Conservation (phyloP, 495 filamentous ascomycete genomes). For the Astrothelium macrocarpum region DNA sequence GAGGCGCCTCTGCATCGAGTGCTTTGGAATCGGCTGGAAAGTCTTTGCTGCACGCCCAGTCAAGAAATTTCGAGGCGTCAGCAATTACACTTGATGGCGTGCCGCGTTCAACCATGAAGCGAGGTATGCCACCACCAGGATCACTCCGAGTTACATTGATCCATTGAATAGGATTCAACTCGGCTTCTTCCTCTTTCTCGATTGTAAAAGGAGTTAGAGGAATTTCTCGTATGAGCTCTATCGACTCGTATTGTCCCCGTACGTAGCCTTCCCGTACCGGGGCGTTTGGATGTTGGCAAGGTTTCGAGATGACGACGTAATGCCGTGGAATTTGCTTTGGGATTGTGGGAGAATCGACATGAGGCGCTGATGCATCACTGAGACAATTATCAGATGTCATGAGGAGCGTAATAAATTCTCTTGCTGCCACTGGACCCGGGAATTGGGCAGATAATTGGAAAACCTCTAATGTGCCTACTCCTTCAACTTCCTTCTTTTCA, state of each 20-base stretch:
- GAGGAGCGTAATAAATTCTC: constrained; percentile 77
- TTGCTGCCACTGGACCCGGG: constrained; percentile 73
- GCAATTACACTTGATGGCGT: constrained; percentile 74
- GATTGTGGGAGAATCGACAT: constrained; percentile 11
- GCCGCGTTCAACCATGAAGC: constrained; percentile 89
- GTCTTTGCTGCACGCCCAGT: constrained; percentile 63
- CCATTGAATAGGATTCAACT: constrained; percentile 74
- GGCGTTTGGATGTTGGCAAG: constrained; percentile 64
- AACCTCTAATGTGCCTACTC: constrained; percentile 53
- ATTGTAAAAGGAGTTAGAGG: constrained; percentile 34
- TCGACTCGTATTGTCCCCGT: constrained; percentile 78
- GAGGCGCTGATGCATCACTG: constrained; percentile 20
- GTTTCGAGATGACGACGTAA: constrained; percentile 81
- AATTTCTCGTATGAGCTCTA: constrained; percentile 85
- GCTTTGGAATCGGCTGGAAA: constrained; percentile 33
- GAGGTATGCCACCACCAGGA: constrained; percentile 82
- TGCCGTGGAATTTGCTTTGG: constrained; percentile 41
- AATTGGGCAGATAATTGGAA: constrained; percentile 84
- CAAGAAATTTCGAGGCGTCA: constrained; percentile 76
- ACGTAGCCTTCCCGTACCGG: constrained; percentile 60
- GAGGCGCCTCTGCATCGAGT: constrained; percentile 25
- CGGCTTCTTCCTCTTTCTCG: constrained; percentile 38
- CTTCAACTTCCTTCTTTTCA: constrained; percentile 46
- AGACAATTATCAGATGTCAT: constrained; percentile 45
- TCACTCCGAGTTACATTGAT: constrained; percentile 94